These are phyloP conservation scores for Aspergillus pseudoterreus DNA, from an alignment of 2,329 filamentous ascomycete genomes.

Conservation along the genomic window DNA sequence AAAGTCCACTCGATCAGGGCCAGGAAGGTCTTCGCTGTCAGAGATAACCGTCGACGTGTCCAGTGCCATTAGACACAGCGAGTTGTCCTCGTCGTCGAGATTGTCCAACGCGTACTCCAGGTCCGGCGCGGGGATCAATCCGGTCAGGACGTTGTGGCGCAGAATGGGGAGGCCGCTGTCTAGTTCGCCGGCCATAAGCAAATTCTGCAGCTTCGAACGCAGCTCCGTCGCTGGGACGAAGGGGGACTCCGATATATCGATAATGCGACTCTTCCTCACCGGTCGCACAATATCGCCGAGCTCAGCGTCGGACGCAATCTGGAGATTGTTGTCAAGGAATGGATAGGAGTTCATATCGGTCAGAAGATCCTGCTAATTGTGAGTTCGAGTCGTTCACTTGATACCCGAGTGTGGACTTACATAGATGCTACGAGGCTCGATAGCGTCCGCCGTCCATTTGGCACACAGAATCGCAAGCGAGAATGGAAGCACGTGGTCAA, in stretches of 20 bases:
- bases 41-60: constrained; percentile 53
- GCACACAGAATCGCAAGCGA: constrained; percentile 86
- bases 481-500: constrained; percentile 93
- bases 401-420: constrained; percentile 44
- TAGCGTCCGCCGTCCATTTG: constrained; percentile 97
- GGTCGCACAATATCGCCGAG: constrained; percentile 81
- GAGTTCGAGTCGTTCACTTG: constrained; percentile 8
- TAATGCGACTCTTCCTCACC: constrained; percentile 70
- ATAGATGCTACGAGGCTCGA: constrained; percentile 93
- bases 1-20: constrained; percentile 72
- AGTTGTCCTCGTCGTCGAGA: constrained; percentile 67
- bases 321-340: constrained; percentile 93
- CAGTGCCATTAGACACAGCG: constrained; percentile 76
- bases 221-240: constrained; percentile 73
- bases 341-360: constrained; percentile 98
- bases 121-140: constrained; percentile 89
- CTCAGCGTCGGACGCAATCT: constrained; percentile 84
- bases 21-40: constrained; percentile 57
- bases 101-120: constrained; percentile 89
- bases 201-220: constrained; percentile 72
- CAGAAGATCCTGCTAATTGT: constrained; percentile 65
- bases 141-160: constrained; percentile 73
- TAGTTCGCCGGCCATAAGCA: constrained; percentile 82
- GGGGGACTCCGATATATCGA: constrained; percentile 82
- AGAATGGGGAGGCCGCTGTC: constrained; percentile 90